Percentiles rank a stretch among this genome's conserved stretches.
Evolutionary conservation across 2,329 filamentous ascomycete species (phyloP).

Genomic region (Epichloe glyceriae): DNA sequence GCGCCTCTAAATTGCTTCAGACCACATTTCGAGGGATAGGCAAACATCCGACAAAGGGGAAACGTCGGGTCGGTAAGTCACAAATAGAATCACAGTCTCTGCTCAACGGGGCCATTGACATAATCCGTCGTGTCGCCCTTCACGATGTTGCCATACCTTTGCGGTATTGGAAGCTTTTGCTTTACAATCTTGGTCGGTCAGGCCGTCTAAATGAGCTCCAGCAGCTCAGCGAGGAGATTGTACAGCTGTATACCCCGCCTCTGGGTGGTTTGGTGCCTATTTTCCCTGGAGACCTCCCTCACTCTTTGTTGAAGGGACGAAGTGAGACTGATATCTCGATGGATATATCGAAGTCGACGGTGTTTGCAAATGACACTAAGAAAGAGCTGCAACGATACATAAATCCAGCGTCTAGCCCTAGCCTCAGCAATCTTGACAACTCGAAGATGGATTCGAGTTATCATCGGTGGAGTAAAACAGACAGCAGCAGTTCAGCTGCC

Average conservation of each 20-base stretch:
- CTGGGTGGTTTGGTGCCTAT: conserved; percentile 26
- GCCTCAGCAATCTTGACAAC: not conserved
- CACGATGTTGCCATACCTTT: conserved; percentile 23
- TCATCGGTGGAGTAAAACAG: not conserved
- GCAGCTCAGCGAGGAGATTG: conserved; percentile 28
- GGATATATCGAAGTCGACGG: not conserved
- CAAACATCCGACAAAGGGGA: conserved; percentile 12
- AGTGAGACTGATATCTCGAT: not conserved
- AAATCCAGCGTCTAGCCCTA: not conserved
- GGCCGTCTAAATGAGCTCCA: conserved; percentile 32
- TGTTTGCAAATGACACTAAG: not conserved
- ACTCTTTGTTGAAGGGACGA: not conserved
- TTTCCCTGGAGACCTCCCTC: conserved; percentile 30
- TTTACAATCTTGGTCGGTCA: conserved; percentile 31
- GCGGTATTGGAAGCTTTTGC: conserved; percentile 28
- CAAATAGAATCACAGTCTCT: conserved; percentile 3
- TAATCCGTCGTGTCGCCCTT: conserved; percentile 16
- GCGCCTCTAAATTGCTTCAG: conserved; percentile 14
- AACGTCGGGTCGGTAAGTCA: not conserved
- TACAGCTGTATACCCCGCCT: conserved; percentile 24
- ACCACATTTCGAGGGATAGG: conserved; percentile 16
- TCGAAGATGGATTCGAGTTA: not conserved
- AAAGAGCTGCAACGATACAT: not conserved
- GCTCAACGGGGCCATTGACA: conserved; percentile 19
- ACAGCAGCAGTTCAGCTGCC: no score